phyloP scores from a whole-genome alignment of 768 basidiomycete genomes.

The Serendipita sp. region DNA sequence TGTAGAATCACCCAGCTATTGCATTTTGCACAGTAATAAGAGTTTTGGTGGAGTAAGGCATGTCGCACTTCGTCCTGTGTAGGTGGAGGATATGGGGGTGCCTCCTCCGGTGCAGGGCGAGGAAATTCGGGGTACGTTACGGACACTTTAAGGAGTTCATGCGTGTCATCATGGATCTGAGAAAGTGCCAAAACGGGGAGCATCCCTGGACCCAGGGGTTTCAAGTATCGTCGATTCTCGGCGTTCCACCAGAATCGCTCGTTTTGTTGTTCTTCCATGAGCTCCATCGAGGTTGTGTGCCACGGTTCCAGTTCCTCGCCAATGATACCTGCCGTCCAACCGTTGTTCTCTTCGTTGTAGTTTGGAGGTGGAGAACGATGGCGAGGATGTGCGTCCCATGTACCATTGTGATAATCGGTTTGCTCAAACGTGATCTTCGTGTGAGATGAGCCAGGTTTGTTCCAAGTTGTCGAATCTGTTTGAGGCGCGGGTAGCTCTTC shows the following conservation, averaged over 20 bases:
- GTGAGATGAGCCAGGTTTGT: neutral
- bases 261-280: neutral
- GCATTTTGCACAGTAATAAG: slow-evolving; percentile 68
- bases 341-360: neutral
- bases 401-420: neutral
- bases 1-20: slow-evolving; percentile 75
- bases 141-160: neutral
- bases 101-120: neutral
- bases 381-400: neutral
- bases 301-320: neutral
- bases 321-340: neutral
- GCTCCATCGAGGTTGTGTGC: neutral
- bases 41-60: slow-evolving; percentile 68
- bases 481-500: neutral
- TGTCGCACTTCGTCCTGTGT: neutral
- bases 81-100: neutral
- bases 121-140: neutral
- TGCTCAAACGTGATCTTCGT: neutral
- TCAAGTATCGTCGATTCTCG: neutral
- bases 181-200: slow-evolving; percentile 1
- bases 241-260: neutral
- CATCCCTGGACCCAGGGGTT: slow-evolving; percentile 2
- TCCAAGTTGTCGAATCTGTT: neutral
- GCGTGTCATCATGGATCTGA: neutral
- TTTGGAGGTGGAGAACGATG: slow-evolving; percentile 7